Base-by-base conservation (phyloP, 1,284 basidiomycete genomes). In the Meira nashicola region DNA sequence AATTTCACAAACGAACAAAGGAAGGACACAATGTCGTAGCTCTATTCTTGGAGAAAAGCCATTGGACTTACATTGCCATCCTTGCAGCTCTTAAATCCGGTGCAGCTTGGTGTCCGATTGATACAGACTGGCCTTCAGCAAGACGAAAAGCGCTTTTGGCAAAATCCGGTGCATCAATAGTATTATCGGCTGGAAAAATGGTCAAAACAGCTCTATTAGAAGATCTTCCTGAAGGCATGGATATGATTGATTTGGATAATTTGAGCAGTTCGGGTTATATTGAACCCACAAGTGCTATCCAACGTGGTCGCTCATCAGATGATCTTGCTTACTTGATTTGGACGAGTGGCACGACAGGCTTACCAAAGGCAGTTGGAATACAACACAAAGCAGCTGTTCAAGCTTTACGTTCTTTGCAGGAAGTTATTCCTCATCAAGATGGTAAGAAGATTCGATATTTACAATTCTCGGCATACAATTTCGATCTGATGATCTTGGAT, bases 21-120 rank as follows among this genome's bases (percentile, higher is more conserved):
- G 55, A 57, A 17, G 38, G 38, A n/a, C 21, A 10, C 5, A 48
- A 37, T 6, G 72, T 76, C 17, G 72, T 76, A 1, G 70, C 71
- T 15, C 65, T 77, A 40, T 74, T 68, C 56, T 57, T 77, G 49
- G 63, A 67, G 52, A 77, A 77, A 57, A 70, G 66, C 40, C 61
- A 64, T 17, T 70, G 71, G 39, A 74, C 72, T 21, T 77, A 73
- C 44, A 63, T 74, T 17, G 60, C 70, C 33, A 70, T 74, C 56
- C 63, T 75, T 39, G 72, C 67, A 40, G 66, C 71, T 8, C 63
- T 73, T 63, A 71, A 78, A 56, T 72, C 78, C 0, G 78, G 77
- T 21, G 77, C 75, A 17, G 74, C 79, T 0, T 80, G 78, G 77
- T 80, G 79, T 54, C 79, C 79, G 15, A 77, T 80, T 55, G 79